Evolutionary conservation across 2,329 filamentous ascomycete species (phyloP), one percentile per base, ranked within the genome.

Genomic region (Microdochium paspali): DNA sequence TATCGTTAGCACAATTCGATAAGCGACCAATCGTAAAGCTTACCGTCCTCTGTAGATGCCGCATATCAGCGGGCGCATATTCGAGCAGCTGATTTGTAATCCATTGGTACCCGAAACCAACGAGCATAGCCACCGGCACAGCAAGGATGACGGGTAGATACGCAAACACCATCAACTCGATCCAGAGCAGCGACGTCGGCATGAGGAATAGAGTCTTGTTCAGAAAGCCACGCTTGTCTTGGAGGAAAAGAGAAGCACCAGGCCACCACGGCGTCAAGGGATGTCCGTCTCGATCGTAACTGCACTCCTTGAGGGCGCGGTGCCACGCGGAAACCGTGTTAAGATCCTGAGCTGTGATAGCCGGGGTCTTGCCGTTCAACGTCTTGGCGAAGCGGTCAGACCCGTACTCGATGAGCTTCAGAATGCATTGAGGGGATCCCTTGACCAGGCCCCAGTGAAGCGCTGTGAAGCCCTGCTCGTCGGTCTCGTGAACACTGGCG

Each of bases 401-500:
- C 44, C 93, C 94, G 64, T 96, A 96, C 70, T 98, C 93, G 56
- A 98, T 79, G 42, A 98, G 74, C 67, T 96, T 97, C 62, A 94
- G 83, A 53, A 98, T 86, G 63, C 90, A 96, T 10, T 83, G 83
- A 51, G 87, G 80, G 44, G 85, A 93, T 12, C 94, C 93, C 67
- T 95, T 95, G 30, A 98, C 93, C 44, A 98, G 72, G 1, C 90
- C 90, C 93, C 93, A 98, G 62, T 98, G 93, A 55, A 98, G 71
- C 3, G 93, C 90, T 0, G 91, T 95, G 64, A 97, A 93, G 24
- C 91, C 91, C 56, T 90, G 86, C 61, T 96, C 90, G 59, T 98
- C 93, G 25, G 78, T 82, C 28, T 88, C 85, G 65, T 95, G 89
- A 9, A 96, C 89, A 61, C 90, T 93, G 31, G 93, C 93, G 46